Percentiles rank a stretch among this genome's conserved stretches.
Conservation (phyloP, 2,329 filamentous ascomycete genomes). For the Sclerotiophoma versabilis region DNA sequence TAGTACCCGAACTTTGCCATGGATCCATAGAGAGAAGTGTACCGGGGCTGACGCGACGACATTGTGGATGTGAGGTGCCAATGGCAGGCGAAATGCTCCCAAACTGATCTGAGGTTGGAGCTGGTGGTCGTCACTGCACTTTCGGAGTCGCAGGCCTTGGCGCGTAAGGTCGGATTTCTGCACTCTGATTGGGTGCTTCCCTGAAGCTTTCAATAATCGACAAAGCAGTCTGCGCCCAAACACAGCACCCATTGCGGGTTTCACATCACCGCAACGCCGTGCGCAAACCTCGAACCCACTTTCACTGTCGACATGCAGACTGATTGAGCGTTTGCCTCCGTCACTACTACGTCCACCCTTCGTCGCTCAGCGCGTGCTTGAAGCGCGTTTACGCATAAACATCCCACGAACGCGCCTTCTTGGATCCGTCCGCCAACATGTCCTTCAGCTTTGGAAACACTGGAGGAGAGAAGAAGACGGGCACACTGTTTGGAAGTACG, state of each 20-base stretch:
- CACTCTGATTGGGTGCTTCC: conserved; percentile 14
- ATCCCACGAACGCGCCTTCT: not conserved
- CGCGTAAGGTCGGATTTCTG: not conserved
- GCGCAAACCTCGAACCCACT: conserved; percentile 7
- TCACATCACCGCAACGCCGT: conserved; percentile 16
- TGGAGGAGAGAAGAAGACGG: conserved; percentile 45
- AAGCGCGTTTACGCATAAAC: conserved; percentile 19
- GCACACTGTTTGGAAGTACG: conserved; percentile 47
- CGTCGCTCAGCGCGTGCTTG: conserved; percentile 18
- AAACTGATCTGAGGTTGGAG: conserved; percentile 31
- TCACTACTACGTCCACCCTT: not conserved
- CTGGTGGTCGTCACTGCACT: conserved; percentile 28
- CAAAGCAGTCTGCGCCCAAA: conserved; percentile 18
- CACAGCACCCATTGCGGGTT: conserved; percentile 12
- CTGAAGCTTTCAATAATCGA: conserved; percentile 27
- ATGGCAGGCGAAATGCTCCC: conserved; percentile 46
- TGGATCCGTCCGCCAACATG: conserved; percentile 27
- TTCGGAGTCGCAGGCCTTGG: conserved; percentile 25
- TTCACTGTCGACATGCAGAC: conserved; percentile 18
- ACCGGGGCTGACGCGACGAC: conserved; percentile 68
- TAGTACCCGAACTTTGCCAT: conserved; percentile 23
- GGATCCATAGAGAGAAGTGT: conserved; percentile 33
- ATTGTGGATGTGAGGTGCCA: conserved; percentile 58
- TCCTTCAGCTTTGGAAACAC: conserved; percentile 41
- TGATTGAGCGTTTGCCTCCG: conserved; percentile 15